phyloP scores from a whole-genome alignment of 192 early-diverging fungal genomes.

The Coemansia sp. region DNA sequence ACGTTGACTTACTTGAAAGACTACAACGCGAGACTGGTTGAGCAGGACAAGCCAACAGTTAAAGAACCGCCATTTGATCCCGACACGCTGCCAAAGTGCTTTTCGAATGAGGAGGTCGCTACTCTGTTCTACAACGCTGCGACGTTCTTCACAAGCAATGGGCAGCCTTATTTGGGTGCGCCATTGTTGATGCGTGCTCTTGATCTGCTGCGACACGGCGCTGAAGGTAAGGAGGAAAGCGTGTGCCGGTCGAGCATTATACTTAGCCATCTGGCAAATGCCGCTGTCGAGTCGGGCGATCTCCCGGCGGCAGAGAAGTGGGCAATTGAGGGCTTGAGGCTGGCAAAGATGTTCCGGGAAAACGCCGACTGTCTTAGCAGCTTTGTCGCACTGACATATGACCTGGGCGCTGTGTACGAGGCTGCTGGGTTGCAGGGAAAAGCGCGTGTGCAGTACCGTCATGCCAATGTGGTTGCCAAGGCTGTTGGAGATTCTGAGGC shows the following conservation, averaged over 20 bases:
- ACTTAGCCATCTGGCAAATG: conserved; percentile 55
- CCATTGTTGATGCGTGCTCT: conserved; percentile 52
- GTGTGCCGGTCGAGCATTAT: conserved; percentile 45
- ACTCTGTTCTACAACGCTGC: conserved; percentile 55
- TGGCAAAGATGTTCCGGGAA: conserved; percentile 42
- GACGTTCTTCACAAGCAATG: conserved; percentile 35
- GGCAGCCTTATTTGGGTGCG: conserved; percentile 32
- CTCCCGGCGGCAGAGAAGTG: conserved; percentile 37
- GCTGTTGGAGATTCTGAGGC: conserved; percentile 28
- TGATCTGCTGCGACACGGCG: conserved; percentile 43
- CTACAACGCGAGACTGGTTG: conserved; percentile 37
- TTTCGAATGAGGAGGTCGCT: conserved; percentile 41
- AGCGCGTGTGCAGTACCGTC: conserved; percentile 51
- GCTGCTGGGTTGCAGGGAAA: conserved; percentile 26
- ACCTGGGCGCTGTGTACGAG: conserved; percentile 47
- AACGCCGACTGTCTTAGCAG: conserved; percentile 49
- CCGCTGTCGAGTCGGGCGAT: conserved; percentile 26
- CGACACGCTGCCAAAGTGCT: conserved; percentile 36
- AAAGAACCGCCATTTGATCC: conserved; percentile 49
- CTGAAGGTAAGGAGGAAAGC: conserved; percentile 28
- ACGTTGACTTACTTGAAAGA: conserved; percentile 53
- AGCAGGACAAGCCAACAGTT: conserved; percentile 18
- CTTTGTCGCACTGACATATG: conserved; percentile 52
- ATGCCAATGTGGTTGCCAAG: conserved; percentile 33
- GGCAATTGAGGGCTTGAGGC: conserved; percentile 38